Evolutionary conservation across 805 yeast species (phyloP), one percentile per base, ranked within the genome.

Genomic region (Starmerella bacillaris): DNA sequence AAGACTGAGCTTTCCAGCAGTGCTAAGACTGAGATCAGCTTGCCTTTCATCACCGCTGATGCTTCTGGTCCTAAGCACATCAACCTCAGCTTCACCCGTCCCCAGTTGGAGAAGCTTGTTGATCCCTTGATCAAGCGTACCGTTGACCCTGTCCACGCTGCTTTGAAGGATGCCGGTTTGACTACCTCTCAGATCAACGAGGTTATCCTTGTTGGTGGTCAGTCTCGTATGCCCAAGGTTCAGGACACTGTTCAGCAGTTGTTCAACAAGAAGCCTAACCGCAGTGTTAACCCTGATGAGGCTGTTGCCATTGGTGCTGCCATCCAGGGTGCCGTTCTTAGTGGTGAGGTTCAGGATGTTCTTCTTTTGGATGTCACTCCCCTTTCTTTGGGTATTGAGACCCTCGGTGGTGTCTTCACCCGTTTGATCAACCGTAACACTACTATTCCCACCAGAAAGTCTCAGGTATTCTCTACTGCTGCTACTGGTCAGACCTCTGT

Each of bases 251-350:
- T 79, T 51, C 74, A 72, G 63, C 55, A 67, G 36, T 67, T 78
- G 51, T 83, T 83, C 62, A 75, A 74, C 54, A 76, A 68, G 60
- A 78, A 74, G 49, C 92, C 94, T 49, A 77, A 79, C 54, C 82
- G 78, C 65, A 73, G 86, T 36, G 93, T 83, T 51, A 83, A 83
- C 72, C 95, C 95, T 33, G 92, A 78, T 55, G 92, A 78, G 66
- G 92, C 92, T 32, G 92, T 78, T 42, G 89, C 92, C 48, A 73
- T 83, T 61, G 95, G 95, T 64, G 95, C 95, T 45, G 94, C 94
- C 39, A 84, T 83, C 51, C 95, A 83, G 66, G 95, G 94, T 62
- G 95, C 93, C 52, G 92, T 83, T 44, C 67, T 83, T 45, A 78
- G 92, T 40, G 95, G 95, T 60, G 92, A 80, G 60, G 93, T 83